These are phyloP conservation scores for Sclerotiophoma versabilis DNA, from an alignment of 2,329 filamentous ascomycete species.

Conservation along the genomic window DNA sequence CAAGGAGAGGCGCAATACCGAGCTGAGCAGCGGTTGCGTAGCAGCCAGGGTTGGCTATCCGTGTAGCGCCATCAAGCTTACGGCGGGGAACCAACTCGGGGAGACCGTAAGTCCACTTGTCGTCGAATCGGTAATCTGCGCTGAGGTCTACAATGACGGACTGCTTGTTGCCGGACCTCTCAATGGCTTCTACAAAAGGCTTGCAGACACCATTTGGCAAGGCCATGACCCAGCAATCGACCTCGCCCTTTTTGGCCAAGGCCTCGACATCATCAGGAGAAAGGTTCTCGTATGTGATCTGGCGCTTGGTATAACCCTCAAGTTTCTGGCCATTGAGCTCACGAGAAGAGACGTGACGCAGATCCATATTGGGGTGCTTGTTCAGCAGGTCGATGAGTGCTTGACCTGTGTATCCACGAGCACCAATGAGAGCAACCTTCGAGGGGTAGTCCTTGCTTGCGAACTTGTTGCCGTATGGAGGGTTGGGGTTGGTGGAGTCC, in stretches of 20 bases:
- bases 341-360: conserved; percentile 90
- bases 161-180: conserved; percentile 68
- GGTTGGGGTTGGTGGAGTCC: conserved; percentile 80
- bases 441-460: conserved; percentile 80
- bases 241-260: conserved; percentile 82
- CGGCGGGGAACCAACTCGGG: conserved; percentile 82
- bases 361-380: conserved; percentile 85
- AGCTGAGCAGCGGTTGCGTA: conserved; percentile 94
- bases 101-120: conserved; percentile 85
- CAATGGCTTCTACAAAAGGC: conserved; percentile 89
- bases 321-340: conserved; percentile 88
- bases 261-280: conserved; percentile 83
- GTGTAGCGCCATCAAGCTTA: conserved; percentile 77
- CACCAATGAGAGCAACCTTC: conserved; percentile 85
- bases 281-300: conserved; percentile 92
- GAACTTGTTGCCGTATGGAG: conserved; percentile 87
- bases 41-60: conserved; percentile 93
- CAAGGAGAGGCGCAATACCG: conserved; percentile 81
- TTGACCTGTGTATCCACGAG: conserved; percentile 92
- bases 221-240: conserved; percentile 98
- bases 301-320: conserved; percentile 87
- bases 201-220: conserved; percentile 94
- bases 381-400: conserved; percentile 88
- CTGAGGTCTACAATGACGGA: conserved; percentile 91
- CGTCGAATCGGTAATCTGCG: conserved; percentile 94